phyloP scores from a whole-genome alignment of 2,329 filamentous ascomycete species.

The Fusarium sp. region DNA sequence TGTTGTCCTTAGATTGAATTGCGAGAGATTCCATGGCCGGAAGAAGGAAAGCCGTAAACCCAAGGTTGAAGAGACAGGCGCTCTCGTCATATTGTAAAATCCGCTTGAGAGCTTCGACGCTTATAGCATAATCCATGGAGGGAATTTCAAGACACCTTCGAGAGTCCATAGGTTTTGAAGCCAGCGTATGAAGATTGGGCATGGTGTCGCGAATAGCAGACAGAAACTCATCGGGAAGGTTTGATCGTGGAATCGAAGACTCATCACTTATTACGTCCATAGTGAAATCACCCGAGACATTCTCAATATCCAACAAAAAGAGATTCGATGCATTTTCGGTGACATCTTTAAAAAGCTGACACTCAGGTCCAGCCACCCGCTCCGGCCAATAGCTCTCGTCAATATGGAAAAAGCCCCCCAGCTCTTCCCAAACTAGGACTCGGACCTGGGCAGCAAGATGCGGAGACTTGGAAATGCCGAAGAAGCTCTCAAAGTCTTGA shows the following conservation, averaged over 20 bases:
- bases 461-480: background rate
- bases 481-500: background rate
- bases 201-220: background rate
- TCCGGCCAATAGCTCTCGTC: too few relatives aligned
- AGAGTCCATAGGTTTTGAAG: constrained; percentile 13
- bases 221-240: background rate
- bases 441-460: background rate
- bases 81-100: background rate
- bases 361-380: background rate
- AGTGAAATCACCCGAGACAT: background rate
- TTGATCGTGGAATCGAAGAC: too few relatives aligned
- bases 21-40: background rate
- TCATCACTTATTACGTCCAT: background rate
- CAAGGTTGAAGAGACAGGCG: background rate
- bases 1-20: background rate
- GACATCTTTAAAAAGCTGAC: background rate
- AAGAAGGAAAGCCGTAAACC: constrained; percentile 2
- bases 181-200: constrained; percentile 9
- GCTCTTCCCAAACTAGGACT: constrained; percentile 19
- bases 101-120: background rate
- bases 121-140: background rate
- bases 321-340: background rate
- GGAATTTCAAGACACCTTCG: background rate
- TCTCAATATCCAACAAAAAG: background rate
- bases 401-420: background rate